These are phyloP conservation scores for Aspergillus taichungensis DNA, from an alignment of 495 filamentous ascomycete species.

Conservation along the genomic window DNA sequence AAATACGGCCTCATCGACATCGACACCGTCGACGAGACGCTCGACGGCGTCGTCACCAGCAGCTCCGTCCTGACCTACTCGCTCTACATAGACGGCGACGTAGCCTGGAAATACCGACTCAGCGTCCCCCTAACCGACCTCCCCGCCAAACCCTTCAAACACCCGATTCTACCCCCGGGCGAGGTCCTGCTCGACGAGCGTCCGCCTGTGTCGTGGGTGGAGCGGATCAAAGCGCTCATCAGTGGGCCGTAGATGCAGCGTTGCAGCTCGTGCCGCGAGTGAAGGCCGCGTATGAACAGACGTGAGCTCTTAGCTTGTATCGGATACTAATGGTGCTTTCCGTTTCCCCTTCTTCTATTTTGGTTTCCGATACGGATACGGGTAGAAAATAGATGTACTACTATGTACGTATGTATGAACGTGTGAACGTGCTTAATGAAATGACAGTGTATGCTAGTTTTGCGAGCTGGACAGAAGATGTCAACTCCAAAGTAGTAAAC, in stretches of 20 bases:
- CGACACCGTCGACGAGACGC: slow-evolving; percentile 47
- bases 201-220: slow-evolving; percentile 5
- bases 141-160: not conserved
- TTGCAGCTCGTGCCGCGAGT: too few relatives aligned
- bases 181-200: slow-evolving; percentile 21
- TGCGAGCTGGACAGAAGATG: too few relatives aligned
- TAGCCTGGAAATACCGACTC: slow-evolving; percentile 60
- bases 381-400: too few relatives aligned
- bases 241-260: not conserved
- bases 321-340: too few relatives aligned
- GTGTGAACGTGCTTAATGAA: too few relatives aligned
- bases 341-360: too few relatives aligned
- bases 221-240: slow-evolving; percentile 11
- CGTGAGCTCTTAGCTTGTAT: too few relatives aligned
- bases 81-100: slow-evolving; percentile 71
- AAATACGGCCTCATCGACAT: slow-evolving; percentile 92
- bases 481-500: too few relatives aligned
- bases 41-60: slow-evolving; percentile 29
- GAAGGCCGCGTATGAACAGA: too few relatives aligned
- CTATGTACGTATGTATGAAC: too few relatives aligned
- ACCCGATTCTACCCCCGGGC: slow-evolving; percentile 13
- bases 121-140: slow-evolving; percentile 23
- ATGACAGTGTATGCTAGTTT: too few relatives aligned
- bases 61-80: slow-evolving; percentile 62
- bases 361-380: too few relatives aligned